Base-by-base conservation (phyloP, 768 basidiomycete genomes). In the Cyathus striatus region DNA sequence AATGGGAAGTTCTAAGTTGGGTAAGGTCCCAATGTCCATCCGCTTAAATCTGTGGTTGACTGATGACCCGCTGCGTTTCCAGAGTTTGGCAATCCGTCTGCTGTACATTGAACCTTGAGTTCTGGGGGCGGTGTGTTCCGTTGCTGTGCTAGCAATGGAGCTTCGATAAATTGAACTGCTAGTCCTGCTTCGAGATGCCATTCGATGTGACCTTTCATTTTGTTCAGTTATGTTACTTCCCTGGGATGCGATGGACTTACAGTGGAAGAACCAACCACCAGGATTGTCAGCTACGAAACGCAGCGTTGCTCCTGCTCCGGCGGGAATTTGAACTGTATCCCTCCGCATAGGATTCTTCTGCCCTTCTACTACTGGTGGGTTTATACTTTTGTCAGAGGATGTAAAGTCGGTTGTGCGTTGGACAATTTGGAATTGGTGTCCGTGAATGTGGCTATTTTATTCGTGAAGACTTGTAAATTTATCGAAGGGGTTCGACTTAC, bases 1-100 rank as follows among this genome's bases (percentile, higher is more conserved):
- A n/a, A n/a, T n/a, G n/a, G n/a, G n/a, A n/a, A n/a, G n/a, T n/a
- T 78, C 2, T 78, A 30, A 30, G 27, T 30, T 30, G 36, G 36
- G 17, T 37, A 37, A 13, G 36, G 36, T 13, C 36, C 36, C 10
- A 37, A 18, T 21, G 9, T n/a, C 14, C 14, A 21, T 21, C 36
- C 36, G 36, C 36, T n/a, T 12, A 37, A 18, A 37, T 37, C 36
- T 18, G 36, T 10, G 13, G 17, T 18, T 12, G 36, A 37, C 10
- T 10, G 12, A 21, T n/a, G 20, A n/a, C 36, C 36, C 12, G 36
- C 14, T 10, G 36, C 36, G 18, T 37, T 37, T 37, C 36, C 36
- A 21, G 36, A 37, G 36, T 10, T 37, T 9, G 20, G 36, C 20
- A n/a, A n/a, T 10, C 20, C 36, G 18, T n/a, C 14, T 10, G 36